Percentiles rank a stretch among this genome's conserved stretches.
Conservation (phyloP, 2,329 filamentous ascomycete genomes). For the Zelopaecilomyces penicillatus region DNA sequence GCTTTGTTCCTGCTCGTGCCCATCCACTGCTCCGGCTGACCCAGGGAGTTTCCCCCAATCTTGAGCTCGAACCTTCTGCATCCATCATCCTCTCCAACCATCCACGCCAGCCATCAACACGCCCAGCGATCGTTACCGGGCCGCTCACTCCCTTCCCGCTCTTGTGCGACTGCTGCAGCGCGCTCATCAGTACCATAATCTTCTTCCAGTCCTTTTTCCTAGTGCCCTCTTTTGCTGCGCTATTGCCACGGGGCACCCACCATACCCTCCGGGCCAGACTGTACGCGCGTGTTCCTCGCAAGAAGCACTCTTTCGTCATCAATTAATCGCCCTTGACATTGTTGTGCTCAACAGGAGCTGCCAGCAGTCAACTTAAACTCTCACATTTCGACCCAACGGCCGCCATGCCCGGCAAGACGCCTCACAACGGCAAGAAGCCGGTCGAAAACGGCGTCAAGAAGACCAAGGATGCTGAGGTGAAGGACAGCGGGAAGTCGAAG, state of each 20-base stretch:
- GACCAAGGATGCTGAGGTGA: constrained; percentile 61
- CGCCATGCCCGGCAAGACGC: constrained; percentile 64
- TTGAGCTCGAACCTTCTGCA: constrained; percentile 26
- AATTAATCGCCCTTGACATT: constrained; percentile 7
- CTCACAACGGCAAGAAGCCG: constrained; percentile 61
- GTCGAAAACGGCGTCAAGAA: constrained; percentile 59
- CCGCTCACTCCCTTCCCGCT: constrained; percentile 2
- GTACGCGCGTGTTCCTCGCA: background rate
- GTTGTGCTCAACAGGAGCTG: background rate
- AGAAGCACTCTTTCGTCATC: background rate
- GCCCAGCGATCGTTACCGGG: constrained; percentile 3
- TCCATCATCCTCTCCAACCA: constrained; percentile 3
- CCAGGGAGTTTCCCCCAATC: constrained; percentile 14
- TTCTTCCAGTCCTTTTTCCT: too few relatives aligned
- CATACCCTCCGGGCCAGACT: too few relatives aligned
- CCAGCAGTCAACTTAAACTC: constrained; percentile 1
- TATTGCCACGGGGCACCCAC: background rate
- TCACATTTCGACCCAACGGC: constrained; percentile 5
- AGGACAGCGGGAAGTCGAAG: constrained; percentile 58
- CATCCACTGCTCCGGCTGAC: constrained; percentile 10
- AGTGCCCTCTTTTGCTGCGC: background rate
- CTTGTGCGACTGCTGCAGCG: constrained; percentile 6
- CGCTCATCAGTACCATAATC: background rate
- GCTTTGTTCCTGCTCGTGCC: too few relatives aligned
- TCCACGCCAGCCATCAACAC: constrained; percentile 13